These are phyloP conservation scores for Pyronema domesticum DNA, from an alignment of 495 filamentous ascomycete species.

Conservation along the genomic window DNA sequence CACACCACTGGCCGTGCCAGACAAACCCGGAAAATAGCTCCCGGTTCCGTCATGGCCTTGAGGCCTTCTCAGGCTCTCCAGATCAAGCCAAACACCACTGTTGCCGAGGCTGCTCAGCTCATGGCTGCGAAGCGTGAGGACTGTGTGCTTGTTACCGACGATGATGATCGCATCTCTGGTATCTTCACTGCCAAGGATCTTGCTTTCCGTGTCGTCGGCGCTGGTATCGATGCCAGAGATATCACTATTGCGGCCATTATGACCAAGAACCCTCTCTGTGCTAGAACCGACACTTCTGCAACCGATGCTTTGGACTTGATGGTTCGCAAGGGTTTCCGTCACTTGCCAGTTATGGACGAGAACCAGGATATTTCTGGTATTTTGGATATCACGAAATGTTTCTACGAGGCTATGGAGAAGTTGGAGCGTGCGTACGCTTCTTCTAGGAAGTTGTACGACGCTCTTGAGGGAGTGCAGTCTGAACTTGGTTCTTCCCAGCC, in stretches of 20 bases:
- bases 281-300: constrained; percentile 90
- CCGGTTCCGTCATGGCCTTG: constrained; percentile 84
- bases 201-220: constrained; percentile 87
- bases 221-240: constrained; percentile 73
- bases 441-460: constrained; percentile 89
- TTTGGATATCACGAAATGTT: constrained; percentile 97
- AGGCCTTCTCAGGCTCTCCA: constrained; percentile 91
- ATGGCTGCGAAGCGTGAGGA: constrained; percentile 99
- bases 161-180: constrained; percentile 90
- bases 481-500: constrained; percentile 92
- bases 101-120: constrained; percentile 90
- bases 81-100: constrained; percentile 88
- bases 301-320: constrained; percentile 95
- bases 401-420: constrained; percentile 99
- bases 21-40: constrained; percentile 79
- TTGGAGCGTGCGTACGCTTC: constrained; percentile 91
- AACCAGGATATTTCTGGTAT: constrained; percentile 98
- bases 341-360: constrained; percentile 98
- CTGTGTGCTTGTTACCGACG: constrained; percentile 96
- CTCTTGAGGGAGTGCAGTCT: constrained; percentile 94
- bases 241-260: constrained; percentile 96
- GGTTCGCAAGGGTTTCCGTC: constrained; percentile 94
- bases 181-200: constrained; percentile 99
- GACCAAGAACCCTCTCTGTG: constrained; percentile 98
- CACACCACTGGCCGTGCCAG: constrained; percentile 55